Conservation (phyloP, 2,329 filamentous ascomycete genomes). For the Colletotrichum salicis region DNA sequence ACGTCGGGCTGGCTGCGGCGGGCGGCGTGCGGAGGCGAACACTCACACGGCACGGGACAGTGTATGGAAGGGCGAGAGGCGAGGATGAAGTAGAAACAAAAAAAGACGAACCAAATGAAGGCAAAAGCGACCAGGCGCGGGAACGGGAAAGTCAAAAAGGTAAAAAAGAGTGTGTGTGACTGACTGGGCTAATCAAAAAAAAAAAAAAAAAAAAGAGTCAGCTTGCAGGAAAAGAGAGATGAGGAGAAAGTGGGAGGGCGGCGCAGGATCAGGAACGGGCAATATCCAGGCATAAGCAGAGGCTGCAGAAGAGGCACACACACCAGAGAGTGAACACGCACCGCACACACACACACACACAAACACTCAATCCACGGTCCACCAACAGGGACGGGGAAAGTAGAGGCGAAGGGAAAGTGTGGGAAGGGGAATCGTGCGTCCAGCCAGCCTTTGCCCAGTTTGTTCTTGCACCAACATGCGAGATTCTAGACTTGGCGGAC, state of each 20-base stretch:
- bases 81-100: conserved; percentile 21
- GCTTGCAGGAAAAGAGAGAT: conserved; percentile 27
- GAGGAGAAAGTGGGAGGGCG: conserved; percentile 25
- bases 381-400: not conserved
- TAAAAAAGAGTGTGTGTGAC: conserved; percentile 23
- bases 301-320: not conserved
- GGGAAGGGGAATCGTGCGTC: not conserved
- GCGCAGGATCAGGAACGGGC: conserved; percentile 12
- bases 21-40: not conserved
- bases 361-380: not conserved
- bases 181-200: conserved; percentile 9
- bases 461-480: conserved; percentile 16
- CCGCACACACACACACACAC: not conserved
- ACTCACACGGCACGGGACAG: not conserved
- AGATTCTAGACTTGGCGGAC: conserved; percentile 29
- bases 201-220: conserved; percentile 3
- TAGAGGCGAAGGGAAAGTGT: not conserved
- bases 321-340: not conserved
- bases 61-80: not conserved
- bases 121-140: conserved; percentile 25
- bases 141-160: conserved; percentile 24
- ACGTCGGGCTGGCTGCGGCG: not conserved
- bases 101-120: conserved; percentile 32
- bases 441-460: conserved; percentile 1
- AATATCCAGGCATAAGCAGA: not conserved